Percentiles rank a stretch among this genome's conserved stretches.
Conservation (phyloP, 805 yeast species). For the Brettanomyces anomalus region DNA sequence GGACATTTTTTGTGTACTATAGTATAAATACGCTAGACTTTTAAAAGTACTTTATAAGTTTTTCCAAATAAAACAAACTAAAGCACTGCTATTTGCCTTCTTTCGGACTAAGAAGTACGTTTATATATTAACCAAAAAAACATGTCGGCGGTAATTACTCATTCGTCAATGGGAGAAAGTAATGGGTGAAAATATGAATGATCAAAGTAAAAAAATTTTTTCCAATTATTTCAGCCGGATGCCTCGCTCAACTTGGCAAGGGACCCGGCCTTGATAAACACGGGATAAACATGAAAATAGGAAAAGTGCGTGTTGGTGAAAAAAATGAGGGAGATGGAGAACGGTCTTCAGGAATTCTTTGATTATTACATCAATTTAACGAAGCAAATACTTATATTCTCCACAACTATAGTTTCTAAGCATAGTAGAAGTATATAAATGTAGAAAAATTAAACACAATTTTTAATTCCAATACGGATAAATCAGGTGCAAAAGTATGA, state of each 20-base stretch:
- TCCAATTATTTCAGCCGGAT: not conserved
- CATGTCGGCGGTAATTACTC: too few species aligned
- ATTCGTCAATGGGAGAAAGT: not conserved
- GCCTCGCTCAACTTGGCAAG: not conserved
- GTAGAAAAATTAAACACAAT: not conserved
- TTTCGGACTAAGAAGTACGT: too few species aligned
- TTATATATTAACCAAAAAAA: too few species aligned
- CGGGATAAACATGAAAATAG: too few species aligned
- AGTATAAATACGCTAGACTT: too few species aligned
- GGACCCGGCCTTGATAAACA: not conserved
- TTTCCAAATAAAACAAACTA: too few species aligned
- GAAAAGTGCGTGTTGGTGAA: too few species aligned
- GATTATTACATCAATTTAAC: not conserved
- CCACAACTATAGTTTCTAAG: not conserved
- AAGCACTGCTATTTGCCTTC: too few species aligned
- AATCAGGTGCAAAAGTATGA: not conserved
- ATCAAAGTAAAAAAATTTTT: not conserved
- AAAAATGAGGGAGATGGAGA: too few species aligned
- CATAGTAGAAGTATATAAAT: not conserved
- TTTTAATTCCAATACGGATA: not conserved
- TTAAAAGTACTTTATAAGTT: too few species aligned
- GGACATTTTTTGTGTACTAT: too few species aligned
- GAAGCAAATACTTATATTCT: not conserved
- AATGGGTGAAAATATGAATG: not conserved
- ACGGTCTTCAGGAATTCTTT: not conserved